Conservation (phyloP, 2,329 filamentous ascomycete species). For the Aspergillus novoparasiticus region DNA sequence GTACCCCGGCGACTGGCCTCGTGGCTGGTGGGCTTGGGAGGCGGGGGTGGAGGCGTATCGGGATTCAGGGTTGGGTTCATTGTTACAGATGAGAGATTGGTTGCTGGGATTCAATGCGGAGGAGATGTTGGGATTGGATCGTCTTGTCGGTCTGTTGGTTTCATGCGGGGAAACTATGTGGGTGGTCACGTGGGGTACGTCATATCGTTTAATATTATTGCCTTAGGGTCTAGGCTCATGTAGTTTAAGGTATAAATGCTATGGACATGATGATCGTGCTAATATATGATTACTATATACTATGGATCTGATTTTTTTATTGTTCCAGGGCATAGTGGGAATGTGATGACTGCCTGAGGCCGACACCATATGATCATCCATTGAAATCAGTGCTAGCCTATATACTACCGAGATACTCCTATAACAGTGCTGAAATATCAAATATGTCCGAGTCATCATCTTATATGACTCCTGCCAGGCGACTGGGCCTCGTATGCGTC, state of each 20-base stretch:
- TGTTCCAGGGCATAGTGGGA: neutral
- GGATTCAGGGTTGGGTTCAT: constrained; percentile 45
- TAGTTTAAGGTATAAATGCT: too few species aligned
- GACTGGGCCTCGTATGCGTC: neutral
- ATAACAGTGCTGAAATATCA: neutral
- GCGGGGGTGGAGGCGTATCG: constrained; percentile 66
- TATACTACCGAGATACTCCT: neutral
- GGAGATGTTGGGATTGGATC: neutral
- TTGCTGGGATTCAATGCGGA: neutral
- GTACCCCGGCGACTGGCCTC: constrained; percentile 69
- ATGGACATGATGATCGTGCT: neutral
- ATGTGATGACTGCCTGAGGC: neutral
- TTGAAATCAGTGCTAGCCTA: neutral
- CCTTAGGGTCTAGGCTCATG: too few species aligned
- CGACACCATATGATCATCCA: neutral
- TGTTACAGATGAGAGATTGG: constrained; percentile 9
- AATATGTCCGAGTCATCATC: neutral
- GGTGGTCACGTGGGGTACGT: neutral
- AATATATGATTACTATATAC: neutral
- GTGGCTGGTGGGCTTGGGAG: constrained; percentile 71
- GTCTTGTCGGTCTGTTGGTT: neutral
- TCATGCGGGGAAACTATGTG: neutral
- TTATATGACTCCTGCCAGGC: neutral
- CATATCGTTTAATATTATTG: too few species aligned
- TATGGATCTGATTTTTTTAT: neutral